A percentile compares a stretch with the other conserved stretches of the same genome.
Evolutionary conservation across 148 eudicot species (phyloP).

Genomic region (Selenicereus undatus): DNA sequence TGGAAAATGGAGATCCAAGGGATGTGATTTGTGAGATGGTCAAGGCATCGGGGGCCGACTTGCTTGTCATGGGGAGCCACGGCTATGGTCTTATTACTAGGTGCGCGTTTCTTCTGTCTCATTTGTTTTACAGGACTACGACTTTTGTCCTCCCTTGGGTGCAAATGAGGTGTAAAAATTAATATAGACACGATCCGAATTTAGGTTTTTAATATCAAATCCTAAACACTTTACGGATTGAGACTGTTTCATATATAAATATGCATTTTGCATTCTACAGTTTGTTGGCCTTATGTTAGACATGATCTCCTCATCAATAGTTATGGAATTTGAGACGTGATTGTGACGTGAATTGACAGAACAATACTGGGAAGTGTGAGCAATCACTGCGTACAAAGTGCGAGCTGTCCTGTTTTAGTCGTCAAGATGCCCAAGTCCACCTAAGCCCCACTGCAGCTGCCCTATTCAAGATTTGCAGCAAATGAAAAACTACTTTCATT

Average conservation of each 20-base stretch:
- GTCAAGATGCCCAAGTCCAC: conserved; percentile 62
- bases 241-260: not conserved
- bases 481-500: not conserved
- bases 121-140: not conserved
- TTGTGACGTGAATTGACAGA: conserved; percentile 33
- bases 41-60: conserved; percentile 42
- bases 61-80: conserved; percentile 78
- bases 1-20: conserved; percentile 65
- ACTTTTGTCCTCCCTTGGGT: no score
- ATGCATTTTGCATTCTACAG: not conserved
- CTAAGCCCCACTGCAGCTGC: not conserved
- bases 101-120: conserved; percentile 16
- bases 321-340: not conserved
- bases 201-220: no score
- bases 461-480: not conserved
- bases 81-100: conserved; percentile 68
- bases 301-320: no score
- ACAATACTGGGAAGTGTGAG: conserved; percentile 72
- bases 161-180: no score
- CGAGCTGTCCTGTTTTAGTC: conserved; percentile 65
- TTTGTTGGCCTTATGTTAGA: no score
- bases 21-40: conserved; percentile 67
- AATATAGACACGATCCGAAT: no score
- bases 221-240: no score
- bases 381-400: conserved; percentile 67